These are phyloP conservation scores for Neurospora sp. DNA, from an alignment of 495 filamentous ascomycete species.

Conservation along the genomic window DNA sequence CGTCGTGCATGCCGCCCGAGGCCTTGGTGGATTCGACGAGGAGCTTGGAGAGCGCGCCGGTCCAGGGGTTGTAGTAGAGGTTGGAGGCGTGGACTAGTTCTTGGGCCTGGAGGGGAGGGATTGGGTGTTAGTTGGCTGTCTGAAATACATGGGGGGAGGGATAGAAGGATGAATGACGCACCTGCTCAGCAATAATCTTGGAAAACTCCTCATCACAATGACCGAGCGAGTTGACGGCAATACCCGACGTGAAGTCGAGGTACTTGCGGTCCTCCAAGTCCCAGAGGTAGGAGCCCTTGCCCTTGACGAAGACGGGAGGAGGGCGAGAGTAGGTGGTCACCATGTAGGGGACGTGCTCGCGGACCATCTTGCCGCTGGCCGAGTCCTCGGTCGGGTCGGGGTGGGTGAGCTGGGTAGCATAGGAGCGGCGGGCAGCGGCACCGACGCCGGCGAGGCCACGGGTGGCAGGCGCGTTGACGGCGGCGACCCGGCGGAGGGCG, in stretches of 20 bases:
- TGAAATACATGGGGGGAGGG: background rate
- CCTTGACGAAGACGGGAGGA: constrained; percentile 78
- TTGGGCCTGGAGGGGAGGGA: constrained; percentile 38
- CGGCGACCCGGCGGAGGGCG: constrained; percentile 13
- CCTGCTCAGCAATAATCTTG: constrained; percentile 62
- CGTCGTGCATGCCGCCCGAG: constrained; percentile 70
- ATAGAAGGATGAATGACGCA: constrained; percentile 13
- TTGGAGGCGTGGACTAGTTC: constrained; percentile 86
- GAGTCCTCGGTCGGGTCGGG: constrained; percentile 75
- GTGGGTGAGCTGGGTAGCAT: constrained; percentile 37
- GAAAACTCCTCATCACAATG: constrained; percentile 70
- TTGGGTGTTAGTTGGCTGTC: background rate
- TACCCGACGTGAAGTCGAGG: constrained; percentile 89
- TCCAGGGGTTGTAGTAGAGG: constrained; percentile 94
- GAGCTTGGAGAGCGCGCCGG: constrained; percentile 71
- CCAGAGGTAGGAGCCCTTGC: constrained; percentile 76
- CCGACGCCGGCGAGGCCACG: too few relatives aligned
- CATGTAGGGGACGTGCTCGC: constrained; percentile 72
- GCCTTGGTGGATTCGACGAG: constrained; percentile 67
- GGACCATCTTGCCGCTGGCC: constrained; percentile 58
- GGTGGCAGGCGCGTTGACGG: constrained; percentile 9
- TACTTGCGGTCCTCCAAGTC: constrained; percentile 84
- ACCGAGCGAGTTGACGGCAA: constrained; percentile 88
- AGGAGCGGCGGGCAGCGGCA: constrained; percentile 6
- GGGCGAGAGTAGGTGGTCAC: constrained; percentile 90